Evolutionary conservation across 2,329 filamentous ascomycete genomes (phyloP), one percentile per base, ranked within the genome.

Genomic region (Arthrinium phaeospermum): DNA sequence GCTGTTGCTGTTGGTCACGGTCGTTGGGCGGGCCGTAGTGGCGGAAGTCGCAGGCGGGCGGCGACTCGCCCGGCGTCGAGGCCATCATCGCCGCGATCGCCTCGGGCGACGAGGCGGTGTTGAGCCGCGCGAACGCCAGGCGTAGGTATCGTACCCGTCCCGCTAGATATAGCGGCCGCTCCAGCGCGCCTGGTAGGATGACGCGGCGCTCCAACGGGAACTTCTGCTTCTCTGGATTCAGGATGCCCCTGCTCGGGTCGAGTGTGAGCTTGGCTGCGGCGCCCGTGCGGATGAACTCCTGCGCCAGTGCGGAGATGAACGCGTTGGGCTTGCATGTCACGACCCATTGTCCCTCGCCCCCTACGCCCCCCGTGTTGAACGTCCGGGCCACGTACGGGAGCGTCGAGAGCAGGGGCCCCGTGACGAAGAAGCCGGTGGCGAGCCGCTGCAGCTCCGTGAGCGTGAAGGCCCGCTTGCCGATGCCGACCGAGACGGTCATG

Each of bases 401-500:
- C 3, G 67, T 46, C n/a, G 67, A 46, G 14, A 68, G 67, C 1
- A 68, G 44, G 45, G n/a, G 24, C 8, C 41, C 67, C n/a, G 44
- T 47, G 24, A 45, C 7, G n/a, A 46, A 30, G 67, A 68, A 34
- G 13, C 67, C 67, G n/a, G 45, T 16, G 13, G 67, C 67, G 41
- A 68, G 41, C 44, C 44, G 27, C 7, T 10, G 24, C 41, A 68
- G 45, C 41, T 47, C 41, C n/a, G n/a, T 10, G 67, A 68, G 67
- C 14, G 41, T 12, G n/a, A 46, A 47, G 7, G n/a, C 67, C 16
- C 45, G n/a, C 67, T 30, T 27, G 41, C 41, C 41, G 34, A 22
- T 19, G 45, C 67, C 67, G 14, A 68, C 44, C 67, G 44, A 68
- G 41, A 68, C 67, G 16, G 24, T 45, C 41, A 68, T 68, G 41